phyloP scores from a whole-genome alignment of 176 grass and related monocot genomes.

The Rhynchospora pubera region DNA sequence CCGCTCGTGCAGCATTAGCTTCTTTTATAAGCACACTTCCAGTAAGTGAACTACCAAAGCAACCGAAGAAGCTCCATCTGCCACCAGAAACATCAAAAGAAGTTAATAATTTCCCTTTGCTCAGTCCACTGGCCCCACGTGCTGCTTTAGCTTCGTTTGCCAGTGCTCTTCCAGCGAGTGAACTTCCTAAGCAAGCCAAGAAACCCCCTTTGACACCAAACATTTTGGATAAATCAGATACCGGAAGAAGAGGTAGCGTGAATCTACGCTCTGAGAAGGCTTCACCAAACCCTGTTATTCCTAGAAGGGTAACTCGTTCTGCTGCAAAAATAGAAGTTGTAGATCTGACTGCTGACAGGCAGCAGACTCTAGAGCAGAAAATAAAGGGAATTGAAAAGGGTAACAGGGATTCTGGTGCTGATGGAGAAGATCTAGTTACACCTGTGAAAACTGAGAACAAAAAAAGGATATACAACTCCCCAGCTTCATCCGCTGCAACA shows the following conservation, averaged over 20 bases:
- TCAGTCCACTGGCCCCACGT: conserved; percentile 29
- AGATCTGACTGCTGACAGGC: neutral
- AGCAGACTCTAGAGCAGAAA: neutral
- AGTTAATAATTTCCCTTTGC: neutral
- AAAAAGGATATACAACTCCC: neutral
- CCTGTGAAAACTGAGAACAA: conserved; percentile 4
- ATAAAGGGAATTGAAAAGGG: neutral
- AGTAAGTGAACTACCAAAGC: neutral
- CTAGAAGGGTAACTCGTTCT: conserved; percentile 35
- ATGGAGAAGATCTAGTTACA: conserved; percentile 2
- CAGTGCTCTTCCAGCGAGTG: neutral
- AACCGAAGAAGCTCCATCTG: neutral
- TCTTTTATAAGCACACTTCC: conserved; percentile 23
- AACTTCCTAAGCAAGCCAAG: neutral
- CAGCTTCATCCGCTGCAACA: neutral
- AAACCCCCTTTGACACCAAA: neutral
- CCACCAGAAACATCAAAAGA: conserved; percentile 6
- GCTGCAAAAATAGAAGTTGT: neutral
- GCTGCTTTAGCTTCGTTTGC: conserved; percentile 27
- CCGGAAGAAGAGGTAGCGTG: neutral
- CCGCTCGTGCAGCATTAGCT: conserved; percentile 38
- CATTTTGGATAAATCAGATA: neutral
- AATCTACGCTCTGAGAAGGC: conserved; percentile 17
- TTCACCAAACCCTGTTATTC: neutral
- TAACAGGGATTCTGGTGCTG: neutral